Evolutionary conservation across 441 rosid genomes (phyloP), one percentile per base, ranked within the genome.

Genomic region (Rhodomyrtus psidioides): DNA sequence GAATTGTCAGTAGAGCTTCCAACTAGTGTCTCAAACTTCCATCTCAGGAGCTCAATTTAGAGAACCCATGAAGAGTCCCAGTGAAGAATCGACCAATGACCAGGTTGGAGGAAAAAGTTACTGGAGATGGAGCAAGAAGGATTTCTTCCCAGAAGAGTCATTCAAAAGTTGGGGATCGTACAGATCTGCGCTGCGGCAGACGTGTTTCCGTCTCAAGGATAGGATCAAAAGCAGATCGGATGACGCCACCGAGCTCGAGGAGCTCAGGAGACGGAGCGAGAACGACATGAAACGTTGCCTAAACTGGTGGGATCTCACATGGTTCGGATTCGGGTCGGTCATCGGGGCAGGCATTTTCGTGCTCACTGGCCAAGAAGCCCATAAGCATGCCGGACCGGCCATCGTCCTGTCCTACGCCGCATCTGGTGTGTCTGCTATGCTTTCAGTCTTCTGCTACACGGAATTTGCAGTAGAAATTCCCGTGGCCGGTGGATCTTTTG

Each of bases 391-490:
- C 23, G 92, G 93, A 24, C 92, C 93, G 16, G 91, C 94, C 46
- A 91, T 92, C 21, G 91, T 90, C 81, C 55, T 91, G 74, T 92
- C 94, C 56, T 93, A 90, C 23, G 93, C 89, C 76, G 92, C 85
- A 44, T 92, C 95, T 0, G 94, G 93, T 56, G 24, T 93, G 58
- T 92, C 95, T 19, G 96, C 93, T 44, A 91, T 94, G 93, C 93
- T 92, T 6, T 91, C 92, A 0, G 92, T 91, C 57, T 91, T 92
- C 88, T 92, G 93, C 87, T 93, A 90, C 87, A 91, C 91, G 0
- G 91, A 93, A 85, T 92, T 92, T 49, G 94, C 93, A 28, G 89
- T 92, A 55, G 94, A 92, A 87, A 88, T 92, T 84, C 93, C 92
- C 3, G 94, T 91, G 5, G 94, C 93, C 49, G 93, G 93, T 4